Evolutionary conservation across 306 rosid species (phyloP).

Genomic region (Datisca glomerata): DNA sequence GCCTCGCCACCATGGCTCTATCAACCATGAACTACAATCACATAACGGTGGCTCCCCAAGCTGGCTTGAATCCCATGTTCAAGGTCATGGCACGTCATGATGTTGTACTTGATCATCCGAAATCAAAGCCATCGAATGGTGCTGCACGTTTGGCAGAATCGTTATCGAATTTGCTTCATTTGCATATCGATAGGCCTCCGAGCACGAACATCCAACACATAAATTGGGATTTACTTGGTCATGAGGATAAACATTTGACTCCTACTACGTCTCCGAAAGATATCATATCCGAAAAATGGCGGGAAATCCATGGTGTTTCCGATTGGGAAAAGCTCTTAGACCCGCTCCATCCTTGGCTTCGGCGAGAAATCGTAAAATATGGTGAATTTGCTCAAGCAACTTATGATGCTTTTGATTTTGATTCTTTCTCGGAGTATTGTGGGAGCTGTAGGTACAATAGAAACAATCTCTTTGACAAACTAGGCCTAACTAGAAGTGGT

Average conservation of each 20-base stretch:
- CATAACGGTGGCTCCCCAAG: background rate
- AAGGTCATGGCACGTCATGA: background rate
- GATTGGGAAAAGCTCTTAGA: conserved; percentile 35
- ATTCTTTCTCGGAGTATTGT: conserved; percentile 39
- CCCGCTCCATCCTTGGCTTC: conserved; percentile 46
- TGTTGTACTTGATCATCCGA: conserved; percentile 9
- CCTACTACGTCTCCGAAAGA: conserved; percentile 47
- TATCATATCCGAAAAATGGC: conserved; percentile 36
- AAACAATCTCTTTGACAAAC: conserved; percentile 21
- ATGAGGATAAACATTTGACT: conserved; percentile 21
- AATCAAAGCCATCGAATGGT: conserved; percentile 15
- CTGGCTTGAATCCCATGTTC: background rate
- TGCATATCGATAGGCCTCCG: conserved; percentile 23
- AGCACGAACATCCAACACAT: conserved; percentile 1
- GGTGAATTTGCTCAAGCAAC: conserved; percentile 69
- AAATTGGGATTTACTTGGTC: conserved; percentile 6
- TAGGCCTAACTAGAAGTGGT: conserved; percentile 26
- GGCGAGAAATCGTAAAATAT: conserved; percentile 50
- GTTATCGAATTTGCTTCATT: conserved; percentile 34
- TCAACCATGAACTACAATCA: background rate
- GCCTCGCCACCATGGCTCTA: background rate
- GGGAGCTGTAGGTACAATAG: conserved; percentile 46
- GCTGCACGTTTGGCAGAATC: conserved; percentile 33
- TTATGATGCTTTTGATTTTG: conserved; percentile 54
- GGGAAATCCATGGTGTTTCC: conserved; percentile 27